Conservation (phyloP, 2,329 filamentous ascomycete genomes). For the Fusarium sp. region DNA sequence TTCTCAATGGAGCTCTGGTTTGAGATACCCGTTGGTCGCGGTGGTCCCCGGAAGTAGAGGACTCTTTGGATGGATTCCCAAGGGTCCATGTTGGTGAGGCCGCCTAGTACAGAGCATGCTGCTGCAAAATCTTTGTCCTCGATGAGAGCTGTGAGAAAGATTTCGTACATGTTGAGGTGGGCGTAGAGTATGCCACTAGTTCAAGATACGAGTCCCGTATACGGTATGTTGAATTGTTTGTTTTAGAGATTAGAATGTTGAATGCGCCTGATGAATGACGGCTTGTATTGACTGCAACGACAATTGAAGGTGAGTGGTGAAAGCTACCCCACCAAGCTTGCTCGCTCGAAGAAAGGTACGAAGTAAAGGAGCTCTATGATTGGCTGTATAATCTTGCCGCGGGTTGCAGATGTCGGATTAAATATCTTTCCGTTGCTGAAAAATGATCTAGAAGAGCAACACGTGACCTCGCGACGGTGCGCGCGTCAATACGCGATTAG, state of each 20-base stretch:
- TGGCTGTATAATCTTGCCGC: fast-evolving
- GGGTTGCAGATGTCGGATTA: background rate
- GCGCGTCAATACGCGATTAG: background rate
- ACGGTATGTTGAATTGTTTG: background rate
- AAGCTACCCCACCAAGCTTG: slow-evolving; percentile 23
- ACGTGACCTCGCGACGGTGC: slow-evolving; percentile 52
- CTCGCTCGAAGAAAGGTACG: background rate
- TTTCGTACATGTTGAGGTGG: slow-evolving; percentile 59
- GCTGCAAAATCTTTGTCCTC: slow-evolving; percentile 62
- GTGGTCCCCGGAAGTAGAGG: slow-evolving; percentile 65
- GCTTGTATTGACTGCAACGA: background rate
- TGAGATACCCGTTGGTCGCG: slow-evolving; percentile 59
- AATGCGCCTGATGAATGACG: background rate
- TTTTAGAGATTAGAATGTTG: background rate
- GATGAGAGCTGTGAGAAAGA: slow-evolving; percentile 69
- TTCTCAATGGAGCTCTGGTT: slow-evolving; percentile 57
- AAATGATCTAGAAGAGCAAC: fast-evolving
- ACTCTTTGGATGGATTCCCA: slow-evolving; percentile 64
- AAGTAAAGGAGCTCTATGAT: background rate
- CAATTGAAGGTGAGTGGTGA: background rate
- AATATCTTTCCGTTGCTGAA: background rate
- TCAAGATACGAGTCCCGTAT: too few species aligned
- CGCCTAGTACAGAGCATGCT: slow-evolving; percentile 66
- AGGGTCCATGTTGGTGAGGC: slow-evolving; percentile 68
- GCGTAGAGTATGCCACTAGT: background rate